These are phyloP conservation scores for Coelastrella sp. DNA, from an alignment of 139 green algal genomes.

Conservation along the genomic window DNA sequence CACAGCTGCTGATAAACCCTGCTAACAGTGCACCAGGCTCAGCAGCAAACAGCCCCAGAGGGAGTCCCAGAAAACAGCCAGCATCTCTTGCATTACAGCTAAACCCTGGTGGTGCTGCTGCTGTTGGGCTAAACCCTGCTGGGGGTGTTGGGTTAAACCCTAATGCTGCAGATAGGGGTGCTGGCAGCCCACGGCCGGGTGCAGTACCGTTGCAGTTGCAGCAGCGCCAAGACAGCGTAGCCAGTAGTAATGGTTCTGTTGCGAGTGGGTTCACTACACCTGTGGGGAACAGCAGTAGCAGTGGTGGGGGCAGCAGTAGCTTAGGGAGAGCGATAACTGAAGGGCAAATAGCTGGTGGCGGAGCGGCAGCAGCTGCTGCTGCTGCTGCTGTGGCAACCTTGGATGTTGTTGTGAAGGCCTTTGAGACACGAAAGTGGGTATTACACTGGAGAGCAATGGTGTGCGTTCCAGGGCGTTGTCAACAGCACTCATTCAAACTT, in stretches of 20 bases:
- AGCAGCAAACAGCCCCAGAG: neutral
- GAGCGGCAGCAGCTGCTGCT: neutral
- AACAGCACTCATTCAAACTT: too few species aligned
- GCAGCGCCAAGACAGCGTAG: neutral
- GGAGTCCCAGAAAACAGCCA: neutral
- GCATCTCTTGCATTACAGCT: neutral
- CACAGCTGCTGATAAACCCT: too few species aligned
- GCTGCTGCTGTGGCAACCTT: neutral
- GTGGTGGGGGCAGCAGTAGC: neutral
- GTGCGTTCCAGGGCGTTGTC: neutral
- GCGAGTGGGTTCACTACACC: neutral
- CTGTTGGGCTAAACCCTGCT: neutral
- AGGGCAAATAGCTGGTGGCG: neutral
- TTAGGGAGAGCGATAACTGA: neutral
- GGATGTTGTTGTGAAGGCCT: slow-evolving; percentile 36
- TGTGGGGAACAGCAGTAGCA: neutral
- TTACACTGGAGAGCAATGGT: too few species aligned
- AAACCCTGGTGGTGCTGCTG: too few species aligned
- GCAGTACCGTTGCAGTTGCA: neutral
- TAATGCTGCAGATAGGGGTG: too few species aligned
- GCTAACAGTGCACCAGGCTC: neutral
- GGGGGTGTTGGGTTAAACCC: too few species aligned
- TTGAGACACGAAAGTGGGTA: slow-evolving; percentile 29
- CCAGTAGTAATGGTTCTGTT: neutral
- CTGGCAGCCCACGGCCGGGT: too few species aligned